A percentile compares a stretch with the other conserved stretches of the same genome.
phyloP scores from a whole-genome alignment of 352 stramenopile genomes.

The Phytophthora litchii region DNA sequence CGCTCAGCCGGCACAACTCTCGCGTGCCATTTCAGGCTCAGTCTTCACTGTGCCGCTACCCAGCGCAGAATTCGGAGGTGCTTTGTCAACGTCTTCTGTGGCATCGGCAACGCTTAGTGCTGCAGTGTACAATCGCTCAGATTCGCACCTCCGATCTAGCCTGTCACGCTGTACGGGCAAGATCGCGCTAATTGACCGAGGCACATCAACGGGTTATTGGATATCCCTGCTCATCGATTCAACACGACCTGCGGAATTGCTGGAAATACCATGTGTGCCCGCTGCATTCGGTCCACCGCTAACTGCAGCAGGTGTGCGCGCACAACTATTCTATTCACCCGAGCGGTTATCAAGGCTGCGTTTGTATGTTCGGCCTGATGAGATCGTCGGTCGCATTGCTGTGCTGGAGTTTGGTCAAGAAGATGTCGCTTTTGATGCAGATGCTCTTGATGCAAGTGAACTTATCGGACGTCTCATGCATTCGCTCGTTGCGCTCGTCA shows the following conservation, averaged over 20 bases:
- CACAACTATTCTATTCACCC: conserved; percentile 68
- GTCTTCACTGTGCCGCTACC: conserved; percentile 30
- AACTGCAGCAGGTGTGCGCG: conserved; percentile 36
- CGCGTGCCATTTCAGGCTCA: conserved; percentile 43
- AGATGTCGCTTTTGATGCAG: conserved; percentile 57
- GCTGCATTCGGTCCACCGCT: conserved; percentile 58
- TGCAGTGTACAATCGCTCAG: conserved; percentile 50
- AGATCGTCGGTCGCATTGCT: conserved; percentile 67
- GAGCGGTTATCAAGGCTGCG: conserved; percentile 64
- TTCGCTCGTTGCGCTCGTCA: conserved; percentile 72
- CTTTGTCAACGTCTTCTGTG: conserved; percentile 10
- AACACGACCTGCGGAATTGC: conserved; percentile 27
- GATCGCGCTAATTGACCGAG: conserved; percentile 61
- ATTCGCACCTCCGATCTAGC: conserved; percentile 52
- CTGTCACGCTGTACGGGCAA: conserved; percentile 50
- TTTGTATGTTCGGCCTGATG: conserved; percentile 70
- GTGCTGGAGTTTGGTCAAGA: conserved; percentile 73
- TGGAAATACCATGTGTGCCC: conserved; percentile 67
- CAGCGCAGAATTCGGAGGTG: conserved; percentile 11
- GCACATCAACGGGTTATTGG: conserved; percentile 62
- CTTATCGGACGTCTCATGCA: conserved; percentile 73
- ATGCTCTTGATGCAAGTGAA: conserved; percentile 59
- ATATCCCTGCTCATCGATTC: conserved; percentile 45
- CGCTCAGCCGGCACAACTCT: conserved; percentile 45
- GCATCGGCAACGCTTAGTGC: conserved; percentile 37